Percentiles rank a stretch among this genome's conserved stretches.
phyloP scores from a whole-genome alignment of 257 asterid species.

The Jaltomata sinuosa region DNA sequence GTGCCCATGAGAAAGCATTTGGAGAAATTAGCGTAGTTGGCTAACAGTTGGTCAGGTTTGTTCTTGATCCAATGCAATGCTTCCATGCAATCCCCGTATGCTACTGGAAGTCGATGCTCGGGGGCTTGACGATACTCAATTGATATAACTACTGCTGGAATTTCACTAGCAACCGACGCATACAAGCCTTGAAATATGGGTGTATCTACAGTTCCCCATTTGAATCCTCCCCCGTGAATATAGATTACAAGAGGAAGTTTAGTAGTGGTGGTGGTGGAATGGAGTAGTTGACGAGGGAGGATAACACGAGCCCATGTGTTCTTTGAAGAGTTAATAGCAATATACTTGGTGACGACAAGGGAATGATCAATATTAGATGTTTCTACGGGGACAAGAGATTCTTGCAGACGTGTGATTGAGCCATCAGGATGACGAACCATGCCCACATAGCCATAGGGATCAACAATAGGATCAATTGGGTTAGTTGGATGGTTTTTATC shows the following conservation, averaged over 20 bases:
- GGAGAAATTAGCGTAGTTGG: slow-evolving; percentile 6
- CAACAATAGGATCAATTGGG: not conserved
- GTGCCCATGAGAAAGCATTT: slow-evolving; percentile 18
- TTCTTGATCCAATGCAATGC: slow-evolving; percentile 11
- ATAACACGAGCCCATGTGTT: slow-evolving; percentile 7
- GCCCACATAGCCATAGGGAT: slow-evolving; percentile 13
- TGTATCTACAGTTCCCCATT: not conserved
- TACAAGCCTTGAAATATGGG: not conserved
- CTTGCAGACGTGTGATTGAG: slow-evolving; percentile 2
- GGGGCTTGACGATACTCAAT: slow-evolving; percentile 22
- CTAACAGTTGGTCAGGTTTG: slow-evolving; percentile 7
- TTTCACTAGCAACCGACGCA: not conserved
- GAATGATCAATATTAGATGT: not conserved
- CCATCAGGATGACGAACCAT: slow-evolving; percentile 10
- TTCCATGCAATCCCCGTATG: slow-evolving; percentile 16
- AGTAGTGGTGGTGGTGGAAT: not conserved
- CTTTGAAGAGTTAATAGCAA: slow-evolving; percentile 6
- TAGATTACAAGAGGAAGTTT: slow-evolving; percentile 18
- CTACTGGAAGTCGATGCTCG: slow-evolving; percentile 25
- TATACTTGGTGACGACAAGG: slow-evolving; percentile 4
- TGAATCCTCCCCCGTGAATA: slow-evolving; percentile 24
- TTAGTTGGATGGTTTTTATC: not conserved
- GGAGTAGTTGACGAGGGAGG: not conserved
- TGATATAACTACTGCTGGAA: slow-evolving; percentile 7
- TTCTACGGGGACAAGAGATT: not conserved